Conservation (phyloP, 352 stramenopile genomes). For the Phytophthora pisi region DNA sequence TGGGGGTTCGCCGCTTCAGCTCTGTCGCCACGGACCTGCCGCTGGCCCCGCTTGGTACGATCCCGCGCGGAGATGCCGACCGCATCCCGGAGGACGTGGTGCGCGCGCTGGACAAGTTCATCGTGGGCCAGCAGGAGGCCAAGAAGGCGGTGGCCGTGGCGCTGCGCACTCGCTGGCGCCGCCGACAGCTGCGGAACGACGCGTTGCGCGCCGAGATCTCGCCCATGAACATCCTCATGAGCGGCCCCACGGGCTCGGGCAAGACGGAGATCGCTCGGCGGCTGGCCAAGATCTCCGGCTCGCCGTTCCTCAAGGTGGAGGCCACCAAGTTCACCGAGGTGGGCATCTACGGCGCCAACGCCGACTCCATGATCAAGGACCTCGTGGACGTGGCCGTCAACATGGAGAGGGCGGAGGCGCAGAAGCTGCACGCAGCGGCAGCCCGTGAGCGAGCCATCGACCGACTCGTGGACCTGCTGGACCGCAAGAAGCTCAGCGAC, state of each 20-base stretch:
- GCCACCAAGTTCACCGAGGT: conserved; percentile 99
- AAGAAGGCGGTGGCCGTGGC: conserved; percentile 98
- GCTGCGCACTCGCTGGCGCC: conserved; percentile 97
- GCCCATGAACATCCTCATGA: conserved; percentile 99
- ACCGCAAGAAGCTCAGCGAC: conserved; percentile 52
- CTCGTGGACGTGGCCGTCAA: conserved; percentile 96
- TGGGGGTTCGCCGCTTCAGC: conserved; percentile 28
- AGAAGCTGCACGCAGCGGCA: conserved; percentile 89
- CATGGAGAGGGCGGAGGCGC: conserved; percentile 76
- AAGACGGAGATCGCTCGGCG: conserved; percentile 98
- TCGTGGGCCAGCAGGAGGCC: conserved; percentile 96
- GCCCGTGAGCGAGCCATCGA: conserved; percentile 92
- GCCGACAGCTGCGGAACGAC: conserved; percentile 92
- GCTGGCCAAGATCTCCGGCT: conserved; percentile 97
- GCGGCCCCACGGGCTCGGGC: conserved; percentile 97
- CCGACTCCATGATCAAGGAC: conserved; percentile 98
- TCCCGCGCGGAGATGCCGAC: conserved; percentile 31
- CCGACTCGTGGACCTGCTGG: conserved; percentile 81
- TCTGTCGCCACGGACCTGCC: conserved; percentile 25
- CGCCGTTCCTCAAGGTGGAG: conserved; percentile 98
- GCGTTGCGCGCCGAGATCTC: conserved; percentile 89
- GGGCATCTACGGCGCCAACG: conserved; percentile 98
- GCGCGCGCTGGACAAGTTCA: conserved; percentile 94
- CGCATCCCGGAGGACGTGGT: conserved; percentile 94
- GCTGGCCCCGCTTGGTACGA: conserved; percentile 9